Conservation (phyloP, 805 yeast genomes). For the Barnettozyma californica region DNA sequence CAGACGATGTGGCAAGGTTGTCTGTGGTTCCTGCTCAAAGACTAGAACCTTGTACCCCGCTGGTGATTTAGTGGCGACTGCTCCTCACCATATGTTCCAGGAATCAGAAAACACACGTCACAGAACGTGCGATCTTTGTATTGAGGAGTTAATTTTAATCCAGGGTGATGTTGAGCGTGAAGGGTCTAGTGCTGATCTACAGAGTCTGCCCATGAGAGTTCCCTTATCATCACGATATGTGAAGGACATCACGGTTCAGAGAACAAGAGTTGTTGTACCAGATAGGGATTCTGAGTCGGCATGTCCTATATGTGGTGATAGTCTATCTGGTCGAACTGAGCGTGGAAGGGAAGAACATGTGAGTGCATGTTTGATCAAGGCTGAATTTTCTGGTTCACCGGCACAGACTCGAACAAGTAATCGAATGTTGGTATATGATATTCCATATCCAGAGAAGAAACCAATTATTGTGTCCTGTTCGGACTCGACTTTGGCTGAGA, state of each 20-base stretch:
- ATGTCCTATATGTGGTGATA: conserved; percentile 38
- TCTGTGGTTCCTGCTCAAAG: conserved; percentile 64
- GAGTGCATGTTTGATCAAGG: conserved; percentile 53
- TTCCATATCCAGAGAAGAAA: conserved; percentile 24
- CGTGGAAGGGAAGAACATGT: conserved; percentile 58
- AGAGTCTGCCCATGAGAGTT: conserved; percentile 11
- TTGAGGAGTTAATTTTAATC: conserved; percentile 42
- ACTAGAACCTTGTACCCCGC: conserved; percentile 50
- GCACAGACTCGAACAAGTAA: conserved; percentile 54
- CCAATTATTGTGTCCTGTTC: conserved; percentile 22
- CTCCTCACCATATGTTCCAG: conserved; percentile 42
- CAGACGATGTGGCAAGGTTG: conserved; percentile 72
- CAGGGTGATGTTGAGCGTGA: conserved; percentile 3
- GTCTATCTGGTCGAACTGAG: conserved; percentile 15
- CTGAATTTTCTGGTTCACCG: conserved; percentile 61
- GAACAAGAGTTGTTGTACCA: not conserved
- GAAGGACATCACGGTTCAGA: conserved; percentile 10
- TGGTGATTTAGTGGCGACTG: conserved; percentile 50
- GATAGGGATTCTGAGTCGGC: conserved; percentile 28
- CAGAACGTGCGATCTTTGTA: conserved; percentile 73
- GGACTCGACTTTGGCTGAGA: conserved; percentile 16
- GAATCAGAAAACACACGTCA: conserved; percentile 52
- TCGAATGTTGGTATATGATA: conserved; percentile 77
- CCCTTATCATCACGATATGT: conserved; percentile 6
- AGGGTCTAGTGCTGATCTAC: conserved; percentile 11